These are phyloP conservation scores for Solanum paucissectum DNA, from an alignment of 257 asterid genomes.

Conservation along the genomic window DNA sequence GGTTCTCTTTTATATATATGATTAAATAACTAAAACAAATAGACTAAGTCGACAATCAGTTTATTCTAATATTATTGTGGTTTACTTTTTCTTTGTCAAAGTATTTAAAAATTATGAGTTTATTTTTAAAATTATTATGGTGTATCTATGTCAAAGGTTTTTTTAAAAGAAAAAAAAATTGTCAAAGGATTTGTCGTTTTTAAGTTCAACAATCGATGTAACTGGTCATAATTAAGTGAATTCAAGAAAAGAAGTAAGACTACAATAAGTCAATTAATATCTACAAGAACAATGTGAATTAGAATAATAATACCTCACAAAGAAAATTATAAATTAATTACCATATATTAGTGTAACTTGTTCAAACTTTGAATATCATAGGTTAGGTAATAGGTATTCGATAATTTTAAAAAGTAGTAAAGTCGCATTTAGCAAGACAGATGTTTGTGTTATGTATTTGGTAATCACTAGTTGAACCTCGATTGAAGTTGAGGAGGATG, in stretches of 20 bases:
- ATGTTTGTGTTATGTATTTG: not conserved
- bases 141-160: not conserved
- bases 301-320: not conserved
- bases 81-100: not conserved
- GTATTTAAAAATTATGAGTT: not conserved
- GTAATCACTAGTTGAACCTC: not conserved
- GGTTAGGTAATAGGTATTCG: not conserved
- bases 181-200: not conserved
- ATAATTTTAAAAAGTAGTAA: not conserved
- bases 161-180: not conserved
- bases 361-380: not conserved
- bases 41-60: not conserved
- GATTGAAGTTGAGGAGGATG: not conserved
- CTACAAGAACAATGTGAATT: not conserved
- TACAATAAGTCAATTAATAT: not conserved
- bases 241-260: too few relatives aligned
- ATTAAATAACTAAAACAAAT: not conserved
- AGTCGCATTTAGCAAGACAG: not conserved
- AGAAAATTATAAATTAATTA: not conserved
- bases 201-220: not conserved
- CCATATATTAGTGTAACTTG: not conserved
- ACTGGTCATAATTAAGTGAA: not conserved
- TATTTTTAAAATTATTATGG: not conserved
- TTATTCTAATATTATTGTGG: not conserved
- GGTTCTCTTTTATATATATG: too few relatives aligned